Evolutionary conservation across 225 moss, liverwort and hornwort genomes (phyloP), one percentile per base, ranked within the genome.

Genomic region (Lunularia cruciata): DNA sequence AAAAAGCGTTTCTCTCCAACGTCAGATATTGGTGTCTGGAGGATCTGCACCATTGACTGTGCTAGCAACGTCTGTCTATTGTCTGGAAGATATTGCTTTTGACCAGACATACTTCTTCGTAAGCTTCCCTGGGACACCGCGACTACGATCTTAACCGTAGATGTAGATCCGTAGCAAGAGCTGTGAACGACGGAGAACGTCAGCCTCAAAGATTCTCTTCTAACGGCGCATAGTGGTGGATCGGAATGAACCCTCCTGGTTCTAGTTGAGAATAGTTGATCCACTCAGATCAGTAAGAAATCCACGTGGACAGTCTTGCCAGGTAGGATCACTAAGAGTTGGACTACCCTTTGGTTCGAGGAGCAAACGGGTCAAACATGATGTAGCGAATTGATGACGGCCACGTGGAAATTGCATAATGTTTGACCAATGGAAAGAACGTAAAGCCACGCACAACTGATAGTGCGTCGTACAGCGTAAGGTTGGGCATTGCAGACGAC

Each of bases 161-260:
- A 12, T 51, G 18, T 51, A 51, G 13, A 8, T 22, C 49, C 8
- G 8, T n/a, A n/a, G n/a, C 18, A 20, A n/a, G 39, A 37, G n/a
- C 37, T 40, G 22, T 26, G 56, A 37, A 61, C 20, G 61, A 61
- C 38, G 61, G 25, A 26, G n/a, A 40, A 38, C 39, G 61, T 61
- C 61, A 40, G 38, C 37, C 22, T 22, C 38, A 10, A 61, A 61
- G 61, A 61, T 61, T 61, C 61, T 61, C 61, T 12, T 40, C 34
- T 61, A n/a, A 38, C 30, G 61, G 61, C 40, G 37, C 23, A 40
- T 8, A 46, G 35, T 47, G n/a, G 34, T 48, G 65, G 65, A 32
- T 47, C 38, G 22, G n/a, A n/a, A n/a, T n/a, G n/a, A n/a, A n/a
- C n/a, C n/a, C n/a, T n/a, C n/a, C n/a, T n/a, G n/a, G n/a, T n/a